Base-by-base conservation (phyloP, 768 basidiomycete genomes). In the Chlorophyllum brunneum region DNA sequence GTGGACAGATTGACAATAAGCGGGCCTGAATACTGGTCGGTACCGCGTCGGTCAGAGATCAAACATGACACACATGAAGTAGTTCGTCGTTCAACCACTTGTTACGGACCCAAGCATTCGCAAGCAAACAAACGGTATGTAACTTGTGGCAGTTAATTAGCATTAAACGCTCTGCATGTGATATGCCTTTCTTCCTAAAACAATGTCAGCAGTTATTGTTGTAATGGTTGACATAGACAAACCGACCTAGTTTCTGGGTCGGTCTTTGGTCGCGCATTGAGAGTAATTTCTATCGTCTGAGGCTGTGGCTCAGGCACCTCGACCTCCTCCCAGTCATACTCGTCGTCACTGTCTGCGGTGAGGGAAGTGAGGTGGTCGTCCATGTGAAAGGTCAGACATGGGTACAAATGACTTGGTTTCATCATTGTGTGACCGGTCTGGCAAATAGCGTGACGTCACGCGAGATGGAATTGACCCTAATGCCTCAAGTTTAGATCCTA, bases 121-220 rank as follows among this genome's bases (percentile, higher is more conserved):
- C 78, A 10, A 98, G 76, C 11, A 97, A 75, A n/a, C 80, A 71
- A 9, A 95, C 69, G 7, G 92, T 90, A 60, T 99, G 97, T 11
- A 92, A 73, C 68, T 95, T 95, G 71, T 98, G 95, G 48, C 82
- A 84, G 52, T 87, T 80, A 40, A 95, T 80, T 29, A 94, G 79
- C 7, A 83, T 65, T 36, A 85, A 70, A 10, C 94, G 81, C 61
- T 95, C 89, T 11, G 81, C 80, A 54, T 82, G 75, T 29, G 80
- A 67, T 55, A 81, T 67, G 55, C 78, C 77, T 67, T 77, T 74
- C 63, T 73, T 79, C 60, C 68, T 73, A 48, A 26, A 56, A 44
- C 53, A 45, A 38, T 45, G 48, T 63, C 46, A 65, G 57, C 52
- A 44, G 40, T 49, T n/a, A n/a, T 54, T 48, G 34, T 50, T 51